phyloP scores from a whole-genome alignment of 2,329 filamentous ascomycete species.

The Ophiostoma tasmaniense region DNA sequence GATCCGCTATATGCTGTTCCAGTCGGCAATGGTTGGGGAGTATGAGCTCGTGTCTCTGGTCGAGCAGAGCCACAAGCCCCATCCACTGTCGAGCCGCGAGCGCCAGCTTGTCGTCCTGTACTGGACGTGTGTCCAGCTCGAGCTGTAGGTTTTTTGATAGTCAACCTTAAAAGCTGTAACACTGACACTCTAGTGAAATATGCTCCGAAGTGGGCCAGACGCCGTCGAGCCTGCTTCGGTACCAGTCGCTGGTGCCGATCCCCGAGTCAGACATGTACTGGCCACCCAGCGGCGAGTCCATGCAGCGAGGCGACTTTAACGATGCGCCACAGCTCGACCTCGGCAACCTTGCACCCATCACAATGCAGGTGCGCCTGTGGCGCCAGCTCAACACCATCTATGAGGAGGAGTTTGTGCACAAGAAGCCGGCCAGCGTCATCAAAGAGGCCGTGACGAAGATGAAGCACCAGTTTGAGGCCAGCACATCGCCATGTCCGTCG shows the following conservation, averaged over 20 bases:
- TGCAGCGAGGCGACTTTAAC: not conserved
- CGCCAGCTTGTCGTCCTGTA: conserved; percentile 17
- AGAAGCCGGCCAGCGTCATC: not conserved
- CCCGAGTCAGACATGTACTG: conserved; percentile 11
- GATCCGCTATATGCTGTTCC: conserved; percentile 12
- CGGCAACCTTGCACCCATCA: conserved; percentile 11
- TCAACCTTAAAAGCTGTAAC: too few species aligned
- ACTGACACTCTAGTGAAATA: conserved; percentile 14
- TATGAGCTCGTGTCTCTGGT: conserved; percentile 9
- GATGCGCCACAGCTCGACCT: not conserved
- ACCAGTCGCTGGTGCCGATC: conserved; percentile 14
- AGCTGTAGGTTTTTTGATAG: conserved; percentile 16
- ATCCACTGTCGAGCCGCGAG: conserved; percentile 11
- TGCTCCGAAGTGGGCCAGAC: conserved; percentile 10
- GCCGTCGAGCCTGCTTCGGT: conserved; percentile 15
- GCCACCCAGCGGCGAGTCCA: not conserved
- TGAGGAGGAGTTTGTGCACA: not conserved
- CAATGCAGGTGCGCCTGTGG: conserved; percentile 15
- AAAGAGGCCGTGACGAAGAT: conserved; percentile 8
- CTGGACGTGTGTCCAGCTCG: conserved; percentile 19
- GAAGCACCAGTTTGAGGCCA: conserved; percentile 10
- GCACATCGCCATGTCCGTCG: not conserved
- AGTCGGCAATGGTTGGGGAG: not conserved
- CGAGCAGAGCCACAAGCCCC: conserved; percentile 11
- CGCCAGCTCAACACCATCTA: conserved; percentile 16